Evolutionary conservation across 2,329 filamentous ascomycete genomes (phyloP).

Genomic region (Nemania serpens): DNA sequence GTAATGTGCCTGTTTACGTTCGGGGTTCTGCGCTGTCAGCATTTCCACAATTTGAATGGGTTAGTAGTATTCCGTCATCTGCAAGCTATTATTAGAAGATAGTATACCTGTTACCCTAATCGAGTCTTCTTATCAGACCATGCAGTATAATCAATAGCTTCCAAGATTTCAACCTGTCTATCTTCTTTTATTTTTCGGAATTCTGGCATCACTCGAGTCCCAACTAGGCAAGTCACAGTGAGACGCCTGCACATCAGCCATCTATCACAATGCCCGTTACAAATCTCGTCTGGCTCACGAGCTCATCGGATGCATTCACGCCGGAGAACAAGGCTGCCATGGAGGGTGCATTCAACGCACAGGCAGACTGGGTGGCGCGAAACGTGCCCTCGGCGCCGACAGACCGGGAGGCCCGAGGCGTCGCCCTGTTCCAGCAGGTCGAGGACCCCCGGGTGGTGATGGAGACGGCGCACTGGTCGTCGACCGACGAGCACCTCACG

Average conservation of each 20-base stretch:
- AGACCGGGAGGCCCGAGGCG: slow-evolving; percentile 43
- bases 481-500: slow-evolving; percentile 45
- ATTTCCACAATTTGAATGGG: slow-evolving; percentile 14
- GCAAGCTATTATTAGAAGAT: slow-evolving; percentile 23
- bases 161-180: background rate
- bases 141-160: slow-evolving; percentile 14
- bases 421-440: slow-evolving; percentile 43
- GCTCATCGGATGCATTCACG: slow-evolving; percentile 37
- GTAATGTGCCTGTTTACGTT: no score
- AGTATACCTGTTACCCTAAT: background rate
- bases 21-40: slow-evolving; percentile 6
- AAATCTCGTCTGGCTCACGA: slow-evolving; percentile 37
- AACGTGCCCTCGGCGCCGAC: slow-evolving; percentile 44
- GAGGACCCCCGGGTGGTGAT: slow-evolving; percentile 47
- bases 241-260: background rate
- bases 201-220: background rate
- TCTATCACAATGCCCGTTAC: slow-evolving; percentile 34
- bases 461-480: slow-evolving; percentile 53
- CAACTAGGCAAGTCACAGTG: background rate
- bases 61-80: background rate
- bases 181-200: background rate
- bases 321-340: slow-evolving; percentile 46
- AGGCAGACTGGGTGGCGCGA: slow-evolving; percentile 48
- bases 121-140: slow-evolving; percentile 14
- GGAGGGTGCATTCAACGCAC: slow-evolving; percentile 47